Evolutionary conservation across 2,329 filamentous ascomycete species (phyloP).

Genomic region (Karstenula rhodostoma): DNA sequence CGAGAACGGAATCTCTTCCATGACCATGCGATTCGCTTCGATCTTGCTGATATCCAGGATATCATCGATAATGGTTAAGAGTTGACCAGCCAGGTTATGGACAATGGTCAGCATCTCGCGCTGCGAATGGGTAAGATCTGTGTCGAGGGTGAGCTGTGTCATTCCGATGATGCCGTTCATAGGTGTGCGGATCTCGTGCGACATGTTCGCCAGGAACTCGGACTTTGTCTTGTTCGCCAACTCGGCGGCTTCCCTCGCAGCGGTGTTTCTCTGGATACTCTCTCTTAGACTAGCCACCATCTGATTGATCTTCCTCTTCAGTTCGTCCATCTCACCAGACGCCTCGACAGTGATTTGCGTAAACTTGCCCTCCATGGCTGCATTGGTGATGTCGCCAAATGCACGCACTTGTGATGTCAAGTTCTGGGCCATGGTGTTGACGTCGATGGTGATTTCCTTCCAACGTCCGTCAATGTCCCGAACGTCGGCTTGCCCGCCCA

Average conservation of each 20-base stretch:
- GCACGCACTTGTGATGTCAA: constrained; percentile 96
- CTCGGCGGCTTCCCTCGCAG: constrained; percentile 93
- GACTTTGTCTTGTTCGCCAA: constrained; percentile 98
- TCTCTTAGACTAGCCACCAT: constrained; percentile 97
- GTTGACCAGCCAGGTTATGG: constrained; percentile 92
- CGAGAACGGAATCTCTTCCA: constrained; percentile 97
- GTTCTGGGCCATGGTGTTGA: constrained; percentile 87
- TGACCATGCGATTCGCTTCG: constrained; percentile 96
- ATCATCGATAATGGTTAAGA: constrained; percentile 94
- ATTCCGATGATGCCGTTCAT: constrained; percentile 99
- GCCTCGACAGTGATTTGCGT: constrained; percentile 97
- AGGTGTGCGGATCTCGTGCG: constrained; percentile 95
- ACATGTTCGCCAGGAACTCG: constrained; percentile 98
- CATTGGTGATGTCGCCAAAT: constrained; percentile 98
- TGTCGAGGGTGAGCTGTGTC: constrained; percentile 95
- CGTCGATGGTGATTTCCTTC: constrained; percentile 98
- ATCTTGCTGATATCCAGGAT: constrained; percentile 77
- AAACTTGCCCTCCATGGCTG: constrained; percentile 92
- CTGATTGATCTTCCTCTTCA: constrained; percentile 99
- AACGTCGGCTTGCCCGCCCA: constrained; percentile 96
- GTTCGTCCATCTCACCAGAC: constrained; percentile 97
- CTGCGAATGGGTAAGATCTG: constrained; percentile 90
- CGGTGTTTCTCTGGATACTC: constrained; percentile 95
- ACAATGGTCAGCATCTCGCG: constrained; percentile 99
- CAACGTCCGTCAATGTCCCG: constrained; percentile 91